Conservation (phyloP, 305 asterid genomes). For the Rubia tinctorum region DNA sequence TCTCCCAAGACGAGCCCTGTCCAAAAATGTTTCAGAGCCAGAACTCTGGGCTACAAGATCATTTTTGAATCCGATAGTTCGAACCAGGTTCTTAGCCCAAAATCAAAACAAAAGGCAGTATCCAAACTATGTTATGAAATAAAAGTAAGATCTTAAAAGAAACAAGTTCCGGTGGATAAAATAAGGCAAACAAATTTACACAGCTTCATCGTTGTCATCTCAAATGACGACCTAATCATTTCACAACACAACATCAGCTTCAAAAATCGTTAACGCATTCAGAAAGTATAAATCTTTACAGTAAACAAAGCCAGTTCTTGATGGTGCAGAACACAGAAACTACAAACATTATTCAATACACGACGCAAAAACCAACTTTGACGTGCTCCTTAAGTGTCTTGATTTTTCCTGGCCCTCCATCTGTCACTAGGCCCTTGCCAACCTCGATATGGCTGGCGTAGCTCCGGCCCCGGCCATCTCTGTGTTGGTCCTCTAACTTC, state of each 20-base stretch:
- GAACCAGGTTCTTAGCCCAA: too few species aligned
- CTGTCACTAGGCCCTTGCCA: conserved; percentile 35
- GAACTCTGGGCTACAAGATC: too few species aligned
- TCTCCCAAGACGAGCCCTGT: too few species aligned
- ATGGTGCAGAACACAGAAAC: too few species aligned
- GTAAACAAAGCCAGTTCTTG: too few species aligned
- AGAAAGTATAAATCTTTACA: background rate
- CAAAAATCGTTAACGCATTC: background rate
- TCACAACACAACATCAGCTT: background rate
- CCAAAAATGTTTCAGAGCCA: too few species aligned
- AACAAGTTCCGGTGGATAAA: background rate
- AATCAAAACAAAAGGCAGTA: too few species aligned
- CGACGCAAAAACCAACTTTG: background rate
- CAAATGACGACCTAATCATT: background rate
- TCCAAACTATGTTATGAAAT: too few species aligned
- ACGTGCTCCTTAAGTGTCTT: conserved; percentile 24
- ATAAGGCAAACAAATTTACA: background rate
- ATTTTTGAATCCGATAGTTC: too few species aligned
- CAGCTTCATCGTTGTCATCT: background rate
- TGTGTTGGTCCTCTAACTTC: conserved; percentile 29
- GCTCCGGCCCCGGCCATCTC: conserved; percentile 27
- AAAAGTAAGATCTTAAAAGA: background rate
- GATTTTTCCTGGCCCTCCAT: conserved; percentile 24
- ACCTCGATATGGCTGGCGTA: conserved; percentile 34
- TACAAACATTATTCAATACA: background rate